Evolutionary conservation across 2,329 filamentous ascomycete genomes (phyloP).

Genomic region (Knufia fluminis): DNA sequence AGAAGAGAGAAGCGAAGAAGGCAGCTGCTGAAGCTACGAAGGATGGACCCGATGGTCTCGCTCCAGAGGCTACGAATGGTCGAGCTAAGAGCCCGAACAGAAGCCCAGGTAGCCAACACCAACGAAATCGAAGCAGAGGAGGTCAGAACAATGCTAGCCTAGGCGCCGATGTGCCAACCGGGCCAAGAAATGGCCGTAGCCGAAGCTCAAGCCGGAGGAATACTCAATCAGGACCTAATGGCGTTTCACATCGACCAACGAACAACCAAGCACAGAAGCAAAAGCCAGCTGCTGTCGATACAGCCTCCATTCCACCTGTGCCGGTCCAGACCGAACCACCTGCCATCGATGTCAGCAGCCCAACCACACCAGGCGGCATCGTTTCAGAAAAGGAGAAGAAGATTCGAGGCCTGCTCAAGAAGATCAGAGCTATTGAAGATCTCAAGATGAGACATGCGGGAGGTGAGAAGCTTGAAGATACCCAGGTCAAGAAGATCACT

Average conservation of each 20-base stretch:
- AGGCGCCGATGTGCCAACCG: conserved; percentile 17
- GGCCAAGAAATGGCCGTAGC: conserved; percentile 20
- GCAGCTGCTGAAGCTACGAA: conserved; percentile 67
- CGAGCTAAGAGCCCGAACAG: conserved; percentile 23
- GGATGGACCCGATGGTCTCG: conserved; percentile 23
- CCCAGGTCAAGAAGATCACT: conserved; percentile 94
- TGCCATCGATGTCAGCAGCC: conserved; percentile 24
- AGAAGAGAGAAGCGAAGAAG: conserved; percentile 93
- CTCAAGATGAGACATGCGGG: conserved; percentile 91
- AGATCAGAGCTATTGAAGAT: conserved; percentile 95
- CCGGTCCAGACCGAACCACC: conserved; percentile 23
- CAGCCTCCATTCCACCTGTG: conserved; percentile 27
- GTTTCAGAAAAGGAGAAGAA: conserved; percentile 78
- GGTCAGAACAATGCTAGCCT: conserved; percentile 17
- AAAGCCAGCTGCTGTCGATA: conserved; percentile 21
- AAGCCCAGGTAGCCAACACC: conserved; percentile 40
- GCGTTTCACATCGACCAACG: conserved; percentile 29
- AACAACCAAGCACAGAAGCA: conserved; percentile 27
- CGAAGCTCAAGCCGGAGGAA: conserved; percentile 24
- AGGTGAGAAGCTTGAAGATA: conserved; percentile 95
- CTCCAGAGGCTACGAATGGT: conserved; percentile 18
- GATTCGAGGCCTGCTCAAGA: conserved; percentile 85
- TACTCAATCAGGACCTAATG: conserved; percentile 27
- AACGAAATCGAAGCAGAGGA: conserved; percentile 43
- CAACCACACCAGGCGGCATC: conserved; percentile 31